phyloP scores from a whole-genome alignment of 129 eudicot genomes.

The Flaveria brownii region DNA sequence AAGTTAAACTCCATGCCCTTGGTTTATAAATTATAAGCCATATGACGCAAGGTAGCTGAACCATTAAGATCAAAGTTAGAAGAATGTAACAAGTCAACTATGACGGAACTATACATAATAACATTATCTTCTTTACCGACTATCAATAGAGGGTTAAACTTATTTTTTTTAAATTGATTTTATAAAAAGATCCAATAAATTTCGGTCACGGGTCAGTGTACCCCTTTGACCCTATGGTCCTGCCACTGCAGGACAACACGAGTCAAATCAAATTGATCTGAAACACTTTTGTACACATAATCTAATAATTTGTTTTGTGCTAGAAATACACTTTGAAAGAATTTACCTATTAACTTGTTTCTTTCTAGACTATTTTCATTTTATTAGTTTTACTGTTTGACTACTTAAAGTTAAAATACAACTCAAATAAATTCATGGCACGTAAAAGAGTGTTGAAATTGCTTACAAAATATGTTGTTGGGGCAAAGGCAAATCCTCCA shows the following conservation, averaged over 20 bases:
- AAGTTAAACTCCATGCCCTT: conserved; percentile 56
- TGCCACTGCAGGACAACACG: background rate
- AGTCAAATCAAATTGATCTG: background rate
- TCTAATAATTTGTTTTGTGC: background rate
- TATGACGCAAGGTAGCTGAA: conserved; percentile 82
- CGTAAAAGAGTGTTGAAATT: background rate
- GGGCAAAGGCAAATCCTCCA: conserved; percentile 78
- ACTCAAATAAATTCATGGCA: background rate
- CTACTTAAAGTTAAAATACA: background rate
- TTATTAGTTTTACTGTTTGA: background rate
- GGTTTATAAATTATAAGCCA: conserved; percentile 85
- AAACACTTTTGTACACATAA: background rate
- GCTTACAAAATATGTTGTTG: conserved; percentile 68
- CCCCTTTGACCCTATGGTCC: background rate
- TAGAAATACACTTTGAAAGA: background rate
- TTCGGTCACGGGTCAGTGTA: background rate
- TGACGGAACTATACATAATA: background rate
- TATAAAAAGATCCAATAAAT: too few species aligned
- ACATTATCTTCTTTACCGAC: too few species aligned
- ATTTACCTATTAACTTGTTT: background rate
- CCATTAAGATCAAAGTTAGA: background rate
- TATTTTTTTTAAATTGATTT: background rate
- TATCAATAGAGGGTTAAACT: too few species aligned
- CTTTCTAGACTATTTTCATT: background rate
- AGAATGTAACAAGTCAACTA: background rate